These are phyloP conservation scores for Phytophthora litchii DNA, from an alignment of 352 stramenopile species.

Conservation along the genomic window DNA sequence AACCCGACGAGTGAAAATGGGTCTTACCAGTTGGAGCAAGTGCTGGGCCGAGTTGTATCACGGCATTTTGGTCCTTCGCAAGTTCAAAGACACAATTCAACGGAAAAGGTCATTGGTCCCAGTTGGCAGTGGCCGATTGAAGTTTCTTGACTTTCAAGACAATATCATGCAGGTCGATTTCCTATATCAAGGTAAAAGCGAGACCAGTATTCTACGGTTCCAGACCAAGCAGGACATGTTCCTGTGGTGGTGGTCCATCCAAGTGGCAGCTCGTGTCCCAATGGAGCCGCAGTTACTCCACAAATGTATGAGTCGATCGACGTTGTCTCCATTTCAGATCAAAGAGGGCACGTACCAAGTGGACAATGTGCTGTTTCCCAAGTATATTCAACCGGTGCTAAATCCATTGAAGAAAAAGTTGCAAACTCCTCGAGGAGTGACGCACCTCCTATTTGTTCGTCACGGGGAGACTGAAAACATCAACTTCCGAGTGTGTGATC, in stretches of 20 bases:
- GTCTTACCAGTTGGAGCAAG: slow-evolving; percentile 49
- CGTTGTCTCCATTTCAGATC: slow-evolving; percentile 54
- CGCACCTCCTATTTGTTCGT: slow-evolving; percentile 73
- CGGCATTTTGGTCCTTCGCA: slow-evolving; percentile 67
- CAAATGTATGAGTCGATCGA: slow-evolving; percentile 51
- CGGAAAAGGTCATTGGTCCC: slow-evolving; percentile 62
- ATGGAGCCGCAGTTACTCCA: slow-evolving; percentile 54
- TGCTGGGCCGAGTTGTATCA: slow-evolving; percentile 77
- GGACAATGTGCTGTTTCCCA: slow-evolving; percentile 70
- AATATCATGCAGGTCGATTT: slow-evolving; percentile 64
- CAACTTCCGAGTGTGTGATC: slow-evolving; percentile 77
- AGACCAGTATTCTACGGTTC: slow-evolving; percentile 54
- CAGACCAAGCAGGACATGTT: slow-evolving; percentile 65
- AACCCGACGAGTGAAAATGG: slow-evolving; percentile 48
- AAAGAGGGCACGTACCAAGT: slow-evolving; percentile 55
- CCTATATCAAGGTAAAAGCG: slow-evolving; percentile 54
- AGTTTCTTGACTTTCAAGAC: slow-evolving; percentile 61
- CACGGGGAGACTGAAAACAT: slow-evolving; percentile 86
- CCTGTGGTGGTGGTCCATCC: slow-evolving; percentile 79
- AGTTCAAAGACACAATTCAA: slow-evolving; percentile 59
- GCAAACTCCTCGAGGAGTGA: slow-evolving; percentile 37
- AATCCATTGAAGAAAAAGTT: slow-evolving; percentile 23
- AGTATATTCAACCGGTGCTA: slow-evolving; percentile 29
- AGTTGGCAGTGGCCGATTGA: slow-evolving; percentile 47
- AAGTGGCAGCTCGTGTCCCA: slow-evolving; percentile 56